Conservation (phyloP, 306 rosid genomes). For the apple (Malus domestica) region DNA sequence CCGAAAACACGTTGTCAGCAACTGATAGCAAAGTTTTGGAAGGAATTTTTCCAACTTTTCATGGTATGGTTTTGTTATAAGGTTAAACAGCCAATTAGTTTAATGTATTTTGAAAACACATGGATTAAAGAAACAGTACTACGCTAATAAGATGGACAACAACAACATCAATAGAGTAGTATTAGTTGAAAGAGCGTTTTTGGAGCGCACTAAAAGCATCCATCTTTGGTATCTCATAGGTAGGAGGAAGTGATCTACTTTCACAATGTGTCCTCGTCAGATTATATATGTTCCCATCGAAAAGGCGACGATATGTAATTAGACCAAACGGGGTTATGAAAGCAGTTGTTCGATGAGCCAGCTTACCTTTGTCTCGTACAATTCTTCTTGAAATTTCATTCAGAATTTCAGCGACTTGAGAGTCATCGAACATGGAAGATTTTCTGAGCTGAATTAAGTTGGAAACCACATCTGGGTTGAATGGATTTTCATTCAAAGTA, state of each 20-base stretch:
- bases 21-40: slow-evolving; percentile 7
- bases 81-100: neutral
- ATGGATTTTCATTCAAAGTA: slow-evolving; percentile 83
- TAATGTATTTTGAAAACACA: neutral
- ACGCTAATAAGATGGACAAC: neutral
- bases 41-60: neutral
- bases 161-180: neutral
- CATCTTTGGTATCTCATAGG: neutral
- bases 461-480: slow-evolving; percentile 75
- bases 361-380: slow-evolving; percentile 78
- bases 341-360: neutral
- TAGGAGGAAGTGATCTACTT: neutral
- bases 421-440: slow-evolving; percentile 58
- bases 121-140: neutral
- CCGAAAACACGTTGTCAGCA: slow-evolving; percentile 16
- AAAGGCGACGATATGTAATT: neutral
- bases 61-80: neutral
- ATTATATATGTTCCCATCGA: neutral
- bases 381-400: slow-evolving; percentile 83
- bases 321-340: neutral
- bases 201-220: neutral
- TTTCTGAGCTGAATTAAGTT: slow-evolving; percentile 64
- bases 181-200: neutral
- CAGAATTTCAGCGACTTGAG: slow-evolving; percentile 59
- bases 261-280: neutral